These are phyloP conservation scores for Trichoderma koningiopsis DNA, from an alignment of 2,329 filamentous ascomycete genomes.

Conservation along the genomic window DNA sequence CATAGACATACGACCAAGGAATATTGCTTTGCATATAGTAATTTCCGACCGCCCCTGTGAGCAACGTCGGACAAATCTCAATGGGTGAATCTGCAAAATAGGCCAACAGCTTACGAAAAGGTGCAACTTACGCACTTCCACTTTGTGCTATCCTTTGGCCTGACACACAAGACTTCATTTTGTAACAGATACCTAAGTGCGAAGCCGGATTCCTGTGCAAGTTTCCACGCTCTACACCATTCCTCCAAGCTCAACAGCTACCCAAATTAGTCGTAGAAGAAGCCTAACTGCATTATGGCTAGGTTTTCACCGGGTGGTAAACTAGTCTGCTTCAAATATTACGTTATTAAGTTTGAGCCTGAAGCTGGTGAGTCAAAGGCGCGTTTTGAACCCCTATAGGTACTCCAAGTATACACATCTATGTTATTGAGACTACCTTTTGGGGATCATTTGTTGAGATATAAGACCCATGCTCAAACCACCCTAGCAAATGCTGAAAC, in stretches of 20 bases:
- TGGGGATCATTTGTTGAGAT: background rate
- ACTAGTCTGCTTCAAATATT: background rate
- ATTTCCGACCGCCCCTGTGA: background rate
- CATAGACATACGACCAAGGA: background rate
- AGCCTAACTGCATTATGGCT: background rate
- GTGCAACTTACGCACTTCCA: background rate
- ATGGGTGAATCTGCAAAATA: background rate
- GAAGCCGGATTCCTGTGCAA: background rate
- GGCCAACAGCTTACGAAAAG: too few relatives aligned
- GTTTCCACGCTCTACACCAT: background rate
- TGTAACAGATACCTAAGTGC: background rate
- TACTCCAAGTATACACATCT: too few relatives aligned
- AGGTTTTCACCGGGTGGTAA: background rate
- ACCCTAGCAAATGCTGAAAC: too few relatives aligned
- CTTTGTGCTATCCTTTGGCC: background rate
- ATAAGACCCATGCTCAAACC: too few relatives aligned
- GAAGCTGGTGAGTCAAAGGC: background rate
- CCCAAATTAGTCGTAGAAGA: background rate
- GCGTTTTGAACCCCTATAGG: background rate
- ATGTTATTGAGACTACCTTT: too few relatives aligned
- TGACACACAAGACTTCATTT: background rate
- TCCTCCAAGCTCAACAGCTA: background rate
- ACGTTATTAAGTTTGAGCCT: background rate
- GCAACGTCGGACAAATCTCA: background rate
- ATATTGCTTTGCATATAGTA: background rate